These are phyloP conservation scores for Diplogelasinospora grovesii DNA, from an alignment of 495 filamentous ascomycete species.

Conservation along the genomic window DNA sequence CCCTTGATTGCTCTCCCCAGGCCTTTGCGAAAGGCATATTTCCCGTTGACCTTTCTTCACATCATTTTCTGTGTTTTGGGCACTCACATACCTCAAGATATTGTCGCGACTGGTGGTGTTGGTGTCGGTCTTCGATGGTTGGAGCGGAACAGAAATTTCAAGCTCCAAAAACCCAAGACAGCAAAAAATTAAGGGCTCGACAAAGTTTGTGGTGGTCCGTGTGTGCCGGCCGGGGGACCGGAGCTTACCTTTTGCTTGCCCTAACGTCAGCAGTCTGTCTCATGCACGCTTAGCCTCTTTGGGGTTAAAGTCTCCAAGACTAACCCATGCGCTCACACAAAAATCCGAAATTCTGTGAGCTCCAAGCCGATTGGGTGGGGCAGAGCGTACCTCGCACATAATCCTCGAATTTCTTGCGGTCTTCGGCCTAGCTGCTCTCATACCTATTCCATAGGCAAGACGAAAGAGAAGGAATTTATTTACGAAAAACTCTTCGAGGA, in stretches of 20 bases:
- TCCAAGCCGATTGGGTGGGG: slow-evolving; percentile 13
- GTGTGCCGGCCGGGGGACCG: too few relatives aligned
- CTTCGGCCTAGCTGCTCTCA: slow-evolving; percentile 2
- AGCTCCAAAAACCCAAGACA: slow-evolving; percentile 4
- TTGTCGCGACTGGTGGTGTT: slow-evolving; percentile 12
- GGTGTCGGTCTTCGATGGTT: too few relatives aligned
- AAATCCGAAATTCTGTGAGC: slow-evolving; percentile 7
- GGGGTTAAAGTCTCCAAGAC: neutral
- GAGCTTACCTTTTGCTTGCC: slow-evolving; percentile 14
- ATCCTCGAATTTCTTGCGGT: slow-evolving; percentile 11
- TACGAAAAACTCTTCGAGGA: slow-evolving; percentile 49
- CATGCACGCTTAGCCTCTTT: too few relatives aligned
- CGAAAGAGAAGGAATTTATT: slow-evolving; percentile 5
- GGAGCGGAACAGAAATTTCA: too few relatives aligned
- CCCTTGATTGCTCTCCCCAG: slow-evolving; percentile 44
- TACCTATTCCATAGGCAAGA: too few relatives aligned
- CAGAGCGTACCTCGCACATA: slow-evolving; percentile 22
- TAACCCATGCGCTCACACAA: slow-evolving; percentile 13
- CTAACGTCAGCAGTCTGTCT: slow-evolving; percentile 14
- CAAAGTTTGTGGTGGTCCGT: slow-evolving; percentile 20
- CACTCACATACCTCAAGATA: slow-evolving; percentile 34
- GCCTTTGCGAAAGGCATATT: slow-evolving; percentile 43
- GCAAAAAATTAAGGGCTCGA: neutral
- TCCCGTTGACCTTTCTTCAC: slow-evolving; percentile 20
- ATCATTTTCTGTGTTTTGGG: slow-evolving; percentile 23